phyloP scores from a whole-genome alignment of 164 flowering plant species.

The Protea cynaroides region DNA sequence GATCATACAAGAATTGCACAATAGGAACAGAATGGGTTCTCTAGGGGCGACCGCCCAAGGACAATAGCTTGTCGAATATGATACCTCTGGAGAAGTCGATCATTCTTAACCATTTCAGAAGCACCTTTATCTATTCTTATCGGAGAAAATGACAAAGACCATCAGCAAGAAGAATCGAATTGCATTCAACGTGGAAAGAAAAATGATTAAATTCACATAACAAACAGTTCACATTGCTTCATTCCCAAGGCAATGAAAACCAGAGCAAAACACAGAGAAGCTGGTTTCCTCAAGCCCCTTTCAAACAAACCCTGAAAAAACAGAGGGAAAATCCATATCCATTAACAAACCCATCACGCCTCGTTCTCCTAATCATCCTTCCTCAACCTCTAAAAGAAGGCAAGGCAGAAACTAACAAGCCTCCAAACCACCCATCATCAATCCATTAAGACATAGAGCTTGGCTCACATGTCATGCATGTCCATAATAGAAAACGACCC shows the following conservation, averaged over 20 bases:
- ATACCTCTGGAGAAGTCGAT: no score
- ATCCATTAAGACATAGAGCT: neutral
- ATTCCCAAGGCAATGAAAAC: constrained; percentile 1
- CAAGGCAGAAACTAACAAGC: constrained; percentile 16
- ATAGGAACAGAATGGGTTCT: no score
- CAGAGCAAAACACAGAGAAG: constrained; percentile 4
- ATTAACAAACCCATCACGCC: constrained; percentile 3
- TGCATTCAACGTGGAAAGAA: no score
- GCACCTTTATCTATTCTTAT: no score
- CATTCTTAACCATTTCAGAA: no score
- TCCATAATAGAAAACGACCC: constrained; percentile 69
- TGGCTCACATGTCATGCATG: constrained; percentile 56
- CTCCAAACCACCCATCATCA: constrained; percentile 22
- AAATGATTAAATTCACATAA: no score
- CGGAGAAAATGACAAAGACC: no score
- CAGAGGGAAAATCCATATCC: constrained; percentile 3
- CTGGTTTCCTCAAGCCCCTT: neutral
- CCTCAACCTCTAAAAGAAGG: constrained; percentile 5
- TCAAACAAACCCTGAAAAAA: constrained; percentile 1
- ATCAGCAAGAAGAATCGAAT: no score
- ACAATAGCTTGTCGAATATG: no score
- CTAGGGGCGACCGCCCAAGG: no score
- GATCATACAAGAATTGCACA: no score
- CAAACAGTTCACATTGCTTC: constrained; percentile 14
- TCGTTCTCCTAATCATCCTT: neutral